These are phyloP conservation scores for Talaromyces thailandensis DNA, from an alignment of 495 filamentous ascomycete species.

Conservation along the genomic window DNA sequence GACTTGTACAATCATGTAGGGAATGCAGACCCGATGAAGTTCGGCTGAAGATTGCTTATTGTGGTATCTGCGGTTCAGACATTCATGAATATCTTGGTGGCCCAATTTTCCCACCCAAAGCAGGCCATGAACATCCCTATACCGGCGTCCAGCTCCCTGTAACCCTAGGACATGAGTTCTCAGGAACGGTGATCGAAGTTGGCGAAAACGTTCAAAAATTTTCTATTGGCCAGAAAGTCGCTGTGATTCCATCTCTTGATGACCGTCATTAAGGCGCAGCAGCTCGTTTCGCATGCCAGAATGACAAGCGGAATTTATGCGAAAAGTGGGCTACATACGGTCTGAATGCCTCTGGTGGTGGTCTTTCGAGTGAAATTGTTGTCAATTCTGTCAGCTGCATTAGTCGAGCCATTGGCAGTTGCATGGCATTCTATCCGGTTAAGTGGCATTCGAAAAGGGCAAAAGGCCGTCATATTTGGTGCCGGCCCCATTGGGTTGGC, in stretches of 20 bases:
- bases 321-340: not conserved
- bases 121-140: conserved; percentile 34
- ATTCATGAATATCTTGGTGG: conserved; percentile 42
- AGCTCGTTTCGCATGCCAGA: not conserved
- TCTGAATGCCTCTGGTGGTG: conserved; percentile 34
- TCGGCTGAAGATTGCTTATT: conserved; percentile 21
- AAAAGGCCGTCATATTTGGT: conserved; percentile 47
- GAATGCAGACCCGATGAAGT: conserved; percentile 11
- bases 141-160: conserved; percentile 39
- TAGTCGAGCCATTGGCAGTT: conserved; percentile 52
- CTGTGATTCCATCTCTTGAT: not conserved
- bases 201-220: not conserved
- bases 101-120: conserved; percentile 26
- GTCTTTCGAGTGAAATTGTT: conserved; percentile 41
- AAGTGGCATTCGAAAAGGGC: conserved; percentile 38
- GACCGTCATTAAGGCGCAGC: not conserved
- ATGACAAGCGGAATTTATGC: not conserved
- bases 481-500: conserved; percentile 57
- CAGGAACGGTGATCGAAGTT: conserved; percentile 14
- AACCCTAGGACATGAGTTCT: conserved; percentile 46
- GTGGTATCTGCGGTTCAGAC: conserved; percentile 20
- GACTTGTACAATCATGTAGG: not conserved
- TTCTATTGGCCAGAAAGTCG: not conserved
- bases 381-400: conserved; percentile 16
- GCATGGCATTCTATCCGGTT: conserved; percentile 58